Evolutionary conservation across 306 rosid species (phyloP).

Genomic region (Rubus idaeus): DNA sequence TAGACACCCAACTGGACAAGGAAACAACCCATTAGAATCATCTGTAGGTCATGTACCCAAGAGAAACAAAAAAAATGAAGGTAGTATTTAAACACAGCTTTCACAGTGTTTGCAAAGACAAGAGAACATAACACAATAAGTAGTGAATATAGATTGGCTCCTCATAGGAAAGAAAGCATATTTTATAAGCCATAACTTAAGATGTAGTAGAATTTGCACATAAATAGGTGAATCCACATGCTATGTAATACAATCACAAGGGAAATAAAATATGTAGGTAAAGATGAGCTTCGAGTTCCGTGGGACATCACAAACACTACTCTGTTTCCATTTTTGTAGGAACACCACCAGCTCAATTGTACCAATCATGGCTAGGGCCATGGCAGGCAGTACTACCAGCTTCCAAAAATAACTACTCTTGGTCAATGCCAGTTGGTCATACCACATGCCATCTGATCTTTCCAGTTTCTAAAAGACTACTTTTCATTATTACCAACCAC

Average conservation of each 20-base stretch:
- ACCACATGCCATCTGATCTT: neutral
- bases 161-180: neutral
- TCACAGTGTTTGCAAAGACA: neutral
- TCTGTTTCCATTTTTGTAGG: neutral
- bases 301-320: neutral
- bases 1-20: constrained; percentile 84
- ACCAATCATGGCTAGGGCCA: neutral
- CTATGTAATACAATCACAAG: neutral
- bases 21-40: constrained; percentile 7
- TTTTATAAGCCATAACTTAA: neutral
- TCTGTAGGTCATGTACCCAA: neutral
- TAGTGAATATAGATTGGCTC: neutral
- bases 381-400: neutral
- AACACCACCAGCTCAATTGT: neutral
- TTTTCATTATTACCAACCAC: neutral
- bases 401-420: neutral
- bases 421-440: neutral
- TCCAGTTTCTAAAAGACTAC: too few relatives aligned
- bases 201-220: neutral
- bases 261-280: neutral
- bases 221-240: neutral
- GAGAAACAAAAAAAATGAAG: neutral
- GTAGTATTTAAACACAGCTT: neutral
- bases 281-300: neutral
- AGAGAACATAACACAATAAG: neutral